Evolutionary conservation across 257 asterid species (phyloP), one percentile per base, ranked within the genome.

Genomic region (Solanum chilense): DNA sequence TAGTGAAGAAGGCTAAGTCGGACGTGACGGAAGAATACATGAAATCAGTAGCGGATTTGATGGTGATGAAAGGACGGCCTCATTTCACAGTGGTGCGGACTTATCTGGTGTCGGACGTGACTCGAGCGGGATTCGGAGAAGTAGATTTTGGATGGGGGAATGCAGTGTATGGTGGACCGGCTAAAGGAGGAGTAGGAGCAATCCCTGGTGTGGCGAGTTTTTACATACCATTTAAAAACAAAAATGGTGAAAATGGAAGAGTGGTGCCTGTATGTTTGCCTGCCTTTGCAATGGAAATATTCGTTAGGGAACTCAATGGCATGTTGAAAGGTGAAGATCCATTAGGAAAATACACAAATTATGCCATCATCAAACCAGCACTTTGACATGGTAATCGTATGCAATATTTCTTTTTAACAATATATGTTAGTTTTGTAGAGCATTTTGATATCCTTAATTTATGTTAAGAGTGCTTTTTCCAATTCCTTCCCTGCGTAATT

Each of bases 141-240:
- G 92, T 94, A 68, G 95, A 95, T 27, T 91, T 93, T 12, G 97
- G 96, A 64, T 95, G 97, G 97, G 98, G 97, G 1, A 90, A 84
- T 78, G 87, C 97, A 1, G 92, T 35, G 7, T 94, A 91, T 56
- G 94, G 93, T 9, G 97, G 97, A 2, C 91, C 92, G 23, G 96
- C 95, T 0, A 90, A 89, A 82, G 97, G 93, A n/a, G 98, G 96
- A 3, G 91, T 91, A 3, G 96, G 92, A 20, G 90, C 91, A 12
- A 88, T 92, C 16, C 97, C 96, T 0, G 93, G 95, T 1, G 88
- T 91, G 21, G 90, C 92, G 3, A 92, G 94, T 66, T 95, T 92
- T 85, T 90, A 87, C 80, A 69, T 91, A 41, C 93, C 94, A 12
- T 85, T 82, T 18, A 90, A n/a, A 85, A 92, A 93, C 58, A 74